Percentiles rank a stretch among this genome's conserved stretches.
Conservation (phyloP, 2,329 filamentous ascomycete genomes). For the Trichoderma oligosporum region DNA sequence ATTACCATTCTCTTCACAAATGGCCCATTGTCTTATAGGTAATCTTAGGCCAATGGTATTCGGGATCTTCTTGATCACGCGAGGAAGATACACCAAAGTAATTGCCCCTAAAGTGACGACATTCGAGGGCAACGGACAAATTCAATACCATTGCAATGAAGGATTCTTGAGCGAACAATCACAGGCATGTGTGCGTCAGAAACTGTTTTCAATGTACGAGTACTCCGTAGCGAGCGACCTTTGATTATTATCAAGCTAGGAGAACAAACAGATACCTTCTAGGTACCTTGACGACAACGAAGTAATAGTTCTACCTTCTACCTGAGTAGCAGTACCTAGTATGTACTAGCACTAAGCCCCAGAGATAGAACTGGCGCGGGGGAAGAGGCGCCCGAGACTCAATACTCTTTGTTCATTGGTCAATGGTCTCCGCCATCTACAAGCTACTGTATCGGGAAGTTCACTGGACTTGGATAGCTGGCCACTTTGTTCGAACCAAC, state of each 20-base stretch:
- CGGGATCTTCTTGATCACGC: conserved; percentile 2
- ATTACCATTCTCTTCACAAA: not conserved
- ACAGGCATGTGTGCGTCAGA: no score
- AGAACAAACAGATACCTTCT: no score
- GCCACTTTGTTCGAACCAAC: conserved; percentile 5
- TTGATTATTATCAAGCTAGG: conserved; percentile 15
- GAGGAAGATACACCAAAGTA: not conserved
- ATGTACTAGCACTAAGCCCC: no score
- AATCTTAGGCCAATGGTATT: conserved; percentile 1
- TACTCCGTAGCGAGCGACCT: no score
- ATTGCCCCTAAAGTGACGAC: conserved; percentile 11
- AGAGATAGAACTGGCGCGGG: conserved; percentile 1
- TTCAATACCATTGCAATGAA: not conserved
- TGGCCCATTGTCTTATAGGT: no score
- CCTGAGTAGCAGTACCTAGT: no score
- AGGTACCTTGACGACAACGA: no score
- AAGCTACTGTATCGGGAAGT: conserved; percentile 10
- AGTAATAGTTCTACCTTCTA: no score
- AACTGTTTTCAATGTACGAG: no score
- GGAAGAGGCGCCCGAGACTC: not conserved
- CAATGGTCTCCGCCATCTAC: conserved; percentile 10
- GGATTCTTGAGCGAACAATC: not conserved
- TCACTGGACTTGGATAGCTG: conserved; percentile 13
- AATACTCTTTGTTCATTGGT: not conserved
- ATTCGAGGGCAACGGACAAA: not conserved